A percentile compares a stretch with the other conserved stretches of the same genome.
phyloP scores from a whole-genome alignment of 257 asterid species.

The Solanum appendiculatum region DNA sequence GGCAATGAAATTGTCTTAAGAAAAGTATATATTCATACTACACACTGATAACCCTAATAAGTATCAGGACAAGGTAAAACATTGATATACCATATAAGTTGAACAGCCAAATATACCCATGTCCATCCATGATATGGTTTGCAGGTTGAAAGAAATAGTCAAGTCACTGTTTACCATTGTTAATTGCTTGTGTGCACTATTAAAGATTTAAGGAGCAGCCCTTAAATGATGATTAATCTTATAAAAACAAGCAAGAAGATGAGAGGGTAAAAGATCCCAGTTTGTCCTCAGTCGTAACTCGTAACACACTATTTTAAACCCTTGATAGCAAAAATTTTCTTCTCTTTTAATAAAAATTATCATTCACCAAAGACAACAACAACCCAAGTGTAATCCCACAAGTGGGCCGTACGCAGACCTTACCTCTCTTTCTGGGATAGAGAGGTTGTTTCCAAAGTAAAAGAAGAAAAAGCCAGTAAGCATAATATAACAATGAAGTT shows the following conservation, averaged over 20 bases:
- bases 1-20: neutral
- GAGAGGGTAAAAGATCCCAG: neutral
- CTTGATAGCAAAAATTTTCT: neutral
- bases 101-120: neutral
- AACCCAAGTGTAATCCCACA: neutral
- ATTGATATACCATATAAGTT: neutral
- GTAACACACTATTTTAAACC: neutral
- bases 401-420: neutral
- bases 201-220: neutral
- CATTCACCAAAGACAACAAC: neutral
- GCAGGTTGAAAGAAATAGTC: neutral
- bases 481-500: neutral
- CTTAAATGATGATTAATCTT: neutral
- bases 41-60: neutral
- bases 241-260: neutral
- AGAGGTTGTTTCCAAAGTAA: neutral
- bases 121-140: neutral
- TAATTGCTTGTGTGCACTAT: neutral
- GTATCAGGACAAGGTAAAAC: neutral
- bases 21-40: neutral
- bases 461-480: neutral
- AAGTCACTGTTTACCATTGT: neutral
- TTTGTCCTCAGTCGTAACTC: neutral
- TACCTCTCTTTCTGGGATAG: neutral
- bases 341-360: neutral